Conservation (phyloP, 1,284 basidiomycete species). For the Boletus semigastroideus region DNA sequence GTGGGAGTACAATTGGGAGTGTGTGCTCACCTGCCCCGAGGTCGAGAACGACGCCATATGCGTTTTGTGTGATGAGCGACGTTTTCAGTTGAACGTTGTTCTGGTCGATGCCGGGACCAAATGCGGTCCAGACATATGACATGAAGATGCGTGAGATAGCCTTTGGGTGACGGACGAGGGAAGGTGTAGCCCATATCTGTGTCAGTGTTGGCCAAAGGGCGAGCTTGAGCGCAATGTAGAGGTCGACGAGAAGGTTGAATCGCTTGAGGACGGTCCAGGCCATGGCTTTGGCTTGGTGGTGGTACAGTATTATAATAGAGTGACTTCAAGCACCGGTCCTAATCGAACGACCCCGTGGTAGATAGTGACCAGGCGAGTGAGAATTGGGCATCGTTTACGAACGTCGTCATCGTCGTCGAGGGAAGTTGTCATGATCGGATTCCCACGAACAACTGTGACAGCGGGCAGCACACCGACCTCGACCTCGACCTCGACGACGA, state of each 20-base stretch:
- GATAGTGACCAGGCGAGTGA: too few relatives aligned
- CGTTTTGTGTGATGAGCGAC: conserved; percentile 51
- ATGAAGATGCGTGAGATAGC: conserved; percentile 58
- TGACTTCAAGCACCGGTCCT: too few relatives aligned
- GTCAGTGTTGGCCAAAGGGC: conserved; percentile 52
- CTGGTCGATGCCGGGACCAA: conserved; percentile 52
- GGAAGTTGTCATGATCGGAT: too few relatives aligned
- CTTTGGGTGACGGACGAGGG: conserved; percentile 45
- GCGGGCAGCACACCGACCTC: not conserved
- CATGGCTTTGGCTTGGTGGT: conserved; percentile 7
- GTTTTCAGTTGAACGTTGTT: conserved; percentile 43
- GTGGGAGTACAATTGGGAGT: not conserved
- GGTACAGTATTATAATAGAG: conserved; percentile 3
- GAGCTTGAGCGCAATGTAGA: conserved; percentile 39
- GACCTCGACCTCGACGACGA: not conserved
- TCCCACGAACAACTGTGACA: too few relatives aligned
- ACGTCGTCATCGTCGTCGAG: too few relatives aligned
- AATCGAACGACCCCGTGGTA: too few relatives aligned
- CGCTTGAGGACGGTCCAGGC: conserved; percentile 14
- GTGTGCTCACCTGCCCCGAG: conserved; percentile 55
- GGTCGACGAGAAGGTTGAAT: conserved; percentile 30
- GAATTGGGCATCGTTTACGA: too few relatives aligned
- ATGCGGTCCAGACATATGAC: conserved; percentile 54
- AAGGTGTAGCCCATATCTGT: conserved; percentile 42
- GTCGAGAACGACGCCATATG: conserved; percentile 63